Base-by-base conservation (phyloP, 2,329 filamentous ascomycete genomes). In the Purpureocillium lavendulum region DNA sequence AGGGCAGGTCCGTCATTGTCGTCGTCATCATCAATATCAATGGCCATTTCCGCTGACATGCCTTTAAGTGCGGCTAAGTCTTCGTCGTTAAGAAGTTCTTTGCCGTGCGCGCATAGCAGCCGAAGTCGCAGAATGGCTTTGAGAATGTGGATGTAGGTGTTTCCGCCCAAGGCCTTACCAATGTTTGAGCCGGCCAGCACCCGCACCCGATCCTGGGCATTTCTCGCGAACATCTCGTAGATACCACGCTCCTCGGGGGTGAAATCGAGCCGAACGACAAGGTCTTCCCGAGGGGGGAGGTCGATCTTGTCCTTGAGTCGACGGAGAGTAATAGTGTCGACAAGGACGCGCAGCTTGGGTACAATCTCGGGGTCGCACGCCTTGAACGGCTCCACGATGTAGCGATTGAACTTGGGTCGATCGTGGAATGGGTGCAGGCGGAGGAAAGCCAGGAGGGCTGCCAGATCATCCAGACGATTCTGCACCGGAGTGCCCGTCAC, bases 401-500 rank as follows among this genome's bases (percentile, higher is more conserved):
- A 80, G 41, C 85, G 77, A 4, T 79, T 74, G 57, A 96, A 98
- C 37, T 79, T 80, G 39, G 69, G 67, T 39, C 78, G 76, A 36
- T 90, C 82, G 44, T 94, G 80, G 53, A 97, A 97, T 0, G 90
- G 90, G 51, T 80, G 80, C 12, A 97, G 69, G 12, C 84, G 80
- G 32, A 97, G 67, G 54, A 97, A 97, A 26, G 82, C 85, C 42
- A 95, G 80, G 3, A 97, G 69, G 2, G 90, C 85, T 12, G 87
- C 85, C 16, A 97, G 71, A 57, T 98, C 92, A 48, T 94, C 88
- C 3, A 97, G 71, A 4, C 86, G 82, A 55, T 98, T 98, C 61
- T 97, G 90, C 8, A 97, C 86, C 0, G 89, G 92, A 0, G 92
- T 97, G 40, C 90, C 92, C 0, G 92, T 97, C n/a, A 97, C 87